phyloP scores from a whole-genome alignment of 768 basidiomycete genomes.

The Cystoderma amianthinum region DNA sequence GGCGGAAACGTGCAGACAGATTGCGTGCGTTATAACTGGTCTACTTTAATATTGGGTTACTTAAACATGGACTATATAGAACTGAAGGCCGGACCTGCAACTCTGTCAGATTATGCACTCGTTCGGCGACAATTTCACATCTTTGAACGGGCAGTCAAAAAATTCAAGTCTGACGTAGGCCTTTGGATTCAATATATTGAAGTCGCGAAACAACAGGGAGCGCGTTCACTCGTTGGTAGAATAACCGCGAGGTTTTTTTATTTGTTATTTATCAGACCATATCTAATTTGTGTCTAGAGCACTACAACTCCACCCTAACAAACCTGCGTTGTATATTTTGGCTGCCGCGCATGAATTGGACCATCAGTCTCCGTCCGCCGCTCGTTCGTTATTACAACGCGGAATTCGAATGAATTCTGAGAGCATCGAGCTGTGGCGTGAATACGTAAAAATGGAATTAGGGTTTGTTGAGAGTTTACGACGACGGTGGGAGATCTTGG shows the following conservation, averaged over 20 bases:
- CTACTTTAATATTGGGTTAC: neutral
- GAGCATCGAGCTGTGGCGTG: conserved; percentile 75
- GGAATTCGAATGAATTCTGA: conserved; percentile 75
- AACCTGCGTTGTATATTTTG: conserved; percentile 73
- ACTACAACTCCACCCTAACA: conserved; percentile 79
- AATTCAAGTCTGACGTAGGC: conserved; percentile 82
- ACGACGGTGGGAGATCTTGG: conserved; percentile 74
- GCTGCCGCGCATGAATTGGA: conserved; percentile 80
- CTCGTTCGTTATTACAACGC: conserved; percentile 78
- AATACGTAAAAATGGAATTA: conserved; percentile 88
- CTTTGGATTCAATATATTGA: conserved; percentile 89
- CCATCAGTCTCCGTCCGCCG: conserved; percentile 66
- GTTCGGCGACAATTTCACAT: conserved; percentile 83
- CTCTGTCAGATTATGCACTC: conserved; percentile 80
- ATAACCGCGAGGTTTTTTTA: conserved; percentile 69
- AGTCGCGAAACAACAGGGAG: conserved; percentile 74
- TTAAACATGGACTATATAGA: conserved; percentile 19
- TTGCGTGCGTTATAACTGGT: conserved; percentile 41
- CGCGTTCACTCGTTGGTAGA: conserved; percentile 71
- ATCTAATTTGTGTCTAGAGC: conserved; percentile 44
- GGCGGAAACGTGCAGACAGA: conserved; percentile 67
- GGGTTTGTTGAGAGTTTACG: conserved; percentile 77
- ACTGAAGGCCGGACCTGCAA: conserved; percentile 39
- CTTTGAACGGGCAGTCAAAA: conserved; percentile 83
- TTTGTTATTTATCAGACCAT: conserved; percentile 1